Evolutionary conservation across 306 rosid species (phyloP).

Genomic region (Fragaria iinumae): DNA sequence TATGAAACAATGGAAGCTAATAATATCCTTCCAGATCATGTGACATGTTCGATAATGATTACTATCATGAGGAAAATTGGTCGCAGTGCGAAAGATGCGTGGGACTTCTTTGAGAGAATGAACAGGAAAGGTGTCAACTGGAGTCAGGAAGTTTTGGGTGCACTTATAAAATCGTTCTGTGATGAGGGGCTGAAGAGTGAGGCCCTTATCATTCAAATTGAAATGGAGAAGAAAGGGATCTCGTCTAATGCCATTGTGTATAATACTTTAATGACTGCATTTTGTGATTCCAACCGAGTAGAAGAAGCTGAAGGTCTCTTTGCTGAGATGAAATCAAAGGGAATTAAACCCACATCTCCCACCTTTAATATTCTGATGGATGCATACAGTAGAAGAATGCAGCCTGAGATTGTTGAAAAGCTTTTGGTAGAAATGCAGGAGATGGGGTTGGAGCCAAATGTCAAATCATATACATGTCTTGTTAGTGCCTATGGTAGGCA

Average conservation of each 20-base stretch:
- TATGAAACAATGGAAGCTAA: conserved; percentile 72
- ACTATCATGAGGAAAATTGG: conserved; percentile 70
- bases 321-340: conserved; percentile 73
- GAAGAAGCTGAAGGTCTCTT: conserved; percentile 94
- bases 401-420: conserved; percentile 78
- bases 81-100: conserved; percentile 69
- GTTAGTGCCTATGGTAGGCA: conserved; percentile 83
- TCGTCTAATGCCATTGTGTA: conserved; percentile 62
- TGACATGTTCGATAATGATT: conserved; percentile 77
- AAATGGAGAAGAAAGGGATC: conserved; percentile 75
- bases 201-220: conserved; percentile 75
- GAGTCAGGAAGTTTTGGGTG: conserved; percentile 76
- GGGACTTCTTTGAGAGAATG: conserved; percentile 88
- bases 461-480: conserved; percentile 70
- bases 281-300: conserved; percentile 56
- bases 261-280: conserved; percentile 76
- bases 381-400: conserved; percentile 82
- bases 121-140: conserved; percentile 78
- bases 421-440: conserved; percentile 78
- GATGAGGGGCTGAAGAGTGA: conserved; percentile 72
- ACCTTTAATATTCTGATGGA: conserved; percentile 73
- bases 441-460: conserved; percentile 69
- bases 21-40: conserved; percentile 66
- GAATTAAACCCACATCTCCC: conserved; percentile 61
- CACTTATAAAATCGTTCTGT: conserved; percentile 73